Evolutionary conservation across 768 basidiomycete species (phyloP).

Genomic region (Suillus paluster): DNA sequence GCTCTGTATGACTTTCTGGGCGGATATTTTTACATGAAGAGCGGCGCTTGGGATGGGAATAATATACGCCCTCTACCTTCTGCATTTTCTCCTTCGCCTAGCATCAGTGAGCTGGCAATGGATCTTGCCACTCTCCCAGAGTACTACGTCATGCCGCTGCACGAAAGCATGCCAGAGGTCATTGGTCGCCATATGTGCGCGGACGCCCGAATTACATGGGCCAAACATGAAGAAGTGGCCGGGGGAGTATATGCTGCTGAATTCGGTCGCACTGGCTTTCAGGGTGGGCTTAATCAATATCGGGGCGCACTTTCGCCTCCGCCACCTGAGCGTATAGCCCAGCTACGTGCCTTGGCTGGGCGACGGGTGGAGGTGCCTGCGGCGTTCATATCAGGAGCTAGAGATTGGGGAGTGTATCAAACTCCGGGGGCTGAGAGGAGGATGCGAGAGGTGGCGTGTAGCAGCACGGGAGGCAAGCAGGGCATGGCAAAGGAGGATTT

Average conservation of each 20-base stretch:
- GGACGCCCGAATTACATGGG: constrained; percentile 41
- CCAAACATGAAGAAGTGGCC: constrained; percentile 50
- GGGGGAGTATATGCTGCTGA: constrained; percentile 49
- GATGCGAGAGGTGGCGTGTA: constrained; percentile 45
- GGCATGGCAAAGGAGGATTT: constrained; percentile 51
- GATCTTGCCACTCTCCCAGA: constrained; percentile 50
- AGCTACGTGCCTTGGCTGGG: constrained; percentile 49
- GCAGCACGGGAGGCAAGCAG: not conserved
- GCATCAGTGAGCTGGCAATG: constrained; percentile 28
- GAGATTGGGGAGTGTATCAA: constrained; percentile 69
- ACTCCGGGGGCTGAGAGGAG: constrained; percentile 48
- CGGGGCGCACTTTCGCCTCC: constrained; percentile 40
- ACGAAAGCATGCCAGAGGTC: constrained; percentile 57
- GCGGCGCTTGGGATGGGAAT: constrained; percentile 55
- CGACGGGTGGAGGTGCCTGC: constrained; percentile 55
- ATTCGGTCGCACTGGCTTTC: constrained; percentile 59
- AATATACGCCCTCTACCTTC: constrained; percentile 42
- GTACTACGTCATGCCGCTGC: constrained; percentile 65
- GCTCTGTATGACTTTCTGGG: constrained; percentile 28
- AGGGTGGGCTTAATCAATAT: constrained; percentile 66
- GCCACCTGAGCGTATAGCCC: constrained; percentile 39
- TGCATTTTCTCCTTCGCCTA: constrained; percentile 24
- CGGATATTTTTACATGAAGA: constrained; percentile 52
- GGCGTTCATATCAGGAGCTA: constrained; percentile 58
- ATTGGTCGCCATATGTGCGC: constrained; percentile 42